A percentile compares a stretch with the other conserved stretches of the same genome.
Evolutionary conservation across 1,284 basidiomycete genomes (phyloP).

Genomic region (Trametes pubescens): DNA sequence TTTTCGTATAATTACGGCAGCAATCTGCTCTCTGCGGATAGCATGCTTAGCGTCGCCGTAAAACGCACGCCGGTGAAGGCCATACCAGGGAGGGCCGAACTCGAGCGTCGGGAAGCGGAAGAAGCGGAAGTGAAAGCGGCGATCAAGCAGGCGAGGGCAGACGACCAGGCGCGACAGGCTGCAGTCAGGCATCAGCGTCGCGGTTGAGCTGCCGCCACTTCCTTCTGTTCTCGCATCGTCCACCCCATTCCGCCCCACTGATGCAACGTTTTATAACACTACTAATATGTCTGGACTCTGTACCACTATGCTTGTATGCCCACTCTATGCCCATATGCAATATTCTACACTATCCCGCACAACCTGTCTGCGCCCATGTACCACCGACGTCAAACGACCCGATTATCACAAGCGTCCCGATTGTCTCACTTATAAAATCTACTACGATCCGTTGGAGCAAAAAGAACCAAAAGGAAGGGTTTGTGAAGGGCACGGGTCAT

Average conservation of each 20-base stretch:
- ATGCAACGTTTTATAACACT: background rate
- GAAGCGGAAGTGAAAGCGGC: too few relatives aligned
- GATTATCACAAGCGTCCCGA: too few relatives aligned
- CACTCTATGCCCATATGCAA: background rate
- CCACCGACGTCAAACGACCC: too few relatives aligned
- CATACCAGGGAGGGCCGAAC: too few relatives aligned
- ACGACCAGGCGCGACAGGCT: too few relatives aligned
- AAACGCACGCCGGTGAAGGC: background rate
- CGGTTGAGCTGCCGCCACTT: background rate
- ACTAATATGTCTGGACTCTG: constrained; percentile 1
- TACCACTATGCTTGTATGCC: constrained; percentile 10
- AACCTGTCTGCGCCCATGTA: background rate
- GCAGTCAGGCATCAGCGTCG: too few relatives aligned
- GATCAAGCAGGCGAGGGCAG: too few relatives aligned
- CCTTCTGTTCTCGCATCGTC: background rate
- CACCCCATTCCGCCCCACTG: background rate
- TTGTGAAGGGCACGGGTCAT: constrained; percentile 75
- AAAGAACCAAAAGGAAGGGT: constrained; percentile 62
- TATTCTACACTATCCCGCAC: background rate
- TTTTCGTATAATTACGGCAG: background rate
- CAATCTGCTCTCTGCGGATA: background rate
- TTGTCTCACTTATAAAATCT: too few relatives aligned
- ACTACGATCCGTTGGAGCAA: background rate
- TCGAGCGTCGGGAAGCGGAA: too few relatives aligned
- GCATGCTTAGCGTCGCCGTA: too few relatives aligned